These are phyloP conservation scores for Nemophila menziesii DNA, from an alignment of 257 asterid species.

Conservation along the genomic window DNA sequence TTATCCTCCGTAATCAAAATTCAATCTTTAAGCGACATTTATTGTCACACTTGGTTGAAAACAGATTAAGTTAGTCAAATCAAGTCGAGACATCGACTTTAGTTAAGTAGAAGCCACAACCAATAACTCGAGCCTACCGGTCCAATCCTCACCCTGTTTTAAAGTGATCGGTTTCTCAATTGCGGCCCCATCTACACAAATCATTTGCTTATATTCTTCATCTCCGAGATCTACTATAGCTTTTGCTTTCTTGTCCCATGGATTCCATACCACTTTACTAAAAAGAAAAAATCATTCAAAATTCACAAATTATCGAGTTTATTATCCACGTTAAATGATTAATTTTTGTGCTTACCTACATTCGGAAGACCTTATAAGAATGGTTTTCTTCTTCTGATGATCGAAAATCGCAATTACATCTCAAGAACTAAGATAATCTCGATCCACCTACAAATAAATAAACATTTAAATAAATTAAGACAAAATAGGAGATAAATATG, in stretches of 20 bases:
- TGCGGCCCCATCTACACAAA: constrained; percentile 78
- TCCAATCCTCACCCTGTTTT: constrained; percentile 90
- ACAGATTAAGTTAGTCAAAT: neutral
- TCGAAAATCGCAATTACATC: constrained; percentile 70
- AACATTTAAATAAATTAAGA: neutral
- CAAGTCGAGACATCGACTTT: neutral
- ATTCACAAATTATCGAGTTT: too few relatives aligned
- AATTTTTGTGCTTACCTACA: constrained; percentile 56
- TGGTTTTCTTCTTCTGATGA: constrained; percentile 66
- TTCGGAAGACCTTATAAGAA: constrained; percentile 79
- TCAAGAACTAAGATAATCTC: constrained; percentile 64
- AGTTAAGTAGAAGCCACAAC: constrained; percentile 33
- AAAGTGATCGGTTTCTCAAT: constrained; percentile 63
- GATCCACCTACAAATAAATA: constrained; percentile 44
- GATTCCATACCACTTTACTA: constrained; percentile 80
- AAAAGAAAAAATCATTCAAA: neutral
- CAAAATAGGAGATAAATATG: too few relatives aligned
- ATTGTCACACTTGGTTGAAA: neutral
- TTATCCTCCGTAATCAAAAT: neutral
- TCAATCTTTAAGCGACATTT: neutral
- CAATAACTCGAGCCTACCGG: constrained; percentile 51
- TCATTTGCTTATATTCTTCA: constrained; percentile 73
- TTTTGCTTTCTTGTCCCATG: constrained; percentile 76
- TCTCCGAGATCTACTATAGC: constrained; percentile 61
- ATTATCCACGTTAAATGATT: too few relatives aligned